These are phyloP conservation scores for Sphenostylis stenocarpa DNA, from an alignment of 306 rosid species.

Conservation along the genomic window DNA sequence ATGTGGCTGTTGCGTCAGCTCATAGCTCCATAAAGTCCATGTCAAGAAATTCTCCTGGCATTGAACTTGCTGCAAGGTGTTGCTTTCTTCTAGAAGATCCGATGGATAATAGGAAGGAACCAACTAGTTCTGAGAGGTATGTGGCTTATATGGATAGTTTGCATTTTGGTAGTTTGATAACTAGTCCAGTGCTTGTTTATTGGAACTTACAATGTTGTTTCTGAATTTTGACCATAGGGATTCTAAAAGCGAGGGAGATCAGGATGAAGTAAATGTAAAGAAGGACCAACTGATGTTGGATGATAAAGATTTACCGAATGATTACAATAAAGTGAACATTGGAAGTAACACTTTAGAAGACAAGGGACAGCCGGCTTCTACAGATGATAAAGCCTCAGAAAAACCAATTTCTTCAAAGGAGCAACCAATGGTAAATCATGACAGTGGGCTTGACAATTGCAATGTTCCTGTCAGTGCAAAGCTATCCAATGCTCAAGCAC, in stretches of 20 bases:
- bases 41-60: slow-evolving; percentile 62
- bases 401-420: slow-evolving; percentile 40
- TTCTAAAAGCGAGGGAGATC: slow-evolving; percentile 42
- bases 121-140: slow-evolving; percentile 58
- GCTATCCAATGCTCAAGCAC: slow-evolving; percentile 42
- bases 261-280: slow-evolving; percentile 42
- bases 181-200: slow-evolving; percentile 21
- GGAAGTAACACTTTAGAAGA: slow-evolving; percentile 50
- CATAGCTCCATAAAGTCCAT: slow-evolving; percentile 70
- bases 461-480: slow-evolving; percentile 47
- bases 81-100: slow-evolving; percentile 85
- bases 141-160: slow-evolving; percentile 35
- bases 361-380: slow-evolving; percentile 35
- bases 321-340: slow-evolving; percentile 33
- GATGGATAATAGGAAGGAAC: slow-evolving; percentile 57
- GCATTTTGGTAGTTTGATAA: slow-evolving; percentile 18
- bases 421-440: slow-evolving; percentile 35
- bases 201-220: slow-evolving; percentile 41
- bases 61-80: slow-evolving; percentile 72
- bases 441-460: slow-evolving; percentile 36
- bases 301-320: slow-evolving; percentile 41
- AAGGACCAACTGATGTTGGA: slow-evolving; percentile 45
- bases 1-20: slow-evolving; percentile 76
- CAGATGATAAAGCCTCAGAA: slow-evolving; percentile 42
- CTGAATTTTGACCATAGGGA: slow-evolving; percentile 46